phyloP scores from a whole-genome alignment of 2,329 filamentous ascomycete species.

The Leptosphaerulina australis region DNA sequence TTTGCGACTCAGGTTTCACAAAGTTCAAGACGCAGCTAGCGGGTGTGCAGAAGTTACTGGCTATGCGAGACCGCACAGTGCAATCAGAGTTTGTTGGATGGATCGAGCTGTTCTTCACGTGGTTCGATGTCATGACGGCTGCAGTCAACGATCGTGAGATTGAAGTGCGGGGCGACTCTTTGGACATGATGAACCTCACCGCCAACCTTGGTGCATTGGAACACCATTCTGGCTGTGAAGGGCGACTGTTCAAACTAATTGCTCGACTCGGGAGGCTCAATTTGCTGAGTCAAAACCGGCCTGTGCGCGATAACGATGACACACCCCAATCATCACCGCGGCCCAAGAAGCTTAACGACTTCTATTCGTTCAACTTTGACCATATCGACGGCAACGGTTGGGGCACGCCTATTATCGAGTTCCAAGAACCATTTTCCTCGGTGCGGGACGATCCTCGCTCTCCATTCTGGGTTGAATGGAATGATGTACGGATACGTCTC shows the following conservation, averaged over 20 bases:
- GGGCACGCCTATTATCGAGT: constrained; percentile 61
- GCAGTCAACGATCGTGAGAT: constrained; percentile 91
- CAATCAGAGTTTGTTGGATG: constrained; percentile 74
- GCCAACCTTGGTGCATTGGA: constrained; percentile 76
- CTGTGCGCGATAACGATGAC: constrained; percentile 49
- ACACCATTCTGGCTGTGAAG: constrained; percentile 86
- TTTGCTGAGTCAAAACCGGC: constrained; percentile 73
- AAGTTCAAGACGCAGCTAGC: constrained; percentile 94
- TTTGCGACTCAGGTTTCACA: constrained; percentile 89
- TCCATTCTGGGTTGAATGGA: constrained; percentile 87
- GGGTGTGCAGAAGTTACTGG: constrained; percentile 87
- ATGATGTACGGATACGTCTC: constrained; percentile 74
- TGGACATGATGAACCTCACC: constrained; percentile 68
- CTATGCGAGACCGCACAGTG: constrained; percentile 70
- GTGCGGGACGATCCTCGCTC: constrained; percentile 60
- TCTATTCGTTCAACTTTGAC: constrained; percentile 60
- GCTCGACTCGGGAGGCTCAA: constrained; percentile 84
- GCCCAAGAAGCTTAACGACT: constrained; percentile 51
- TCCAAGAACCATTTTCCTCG: constrained; percentile 48
- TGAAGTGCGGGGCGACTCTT: constrained; percentile 69
- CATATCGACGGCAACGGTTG: constrained; percentile 73
- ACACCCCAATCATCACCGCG: constrained; percentile 44
- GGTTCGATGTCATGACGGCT: constrained; percentile 91
- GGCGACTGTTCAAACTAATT: constrained; percentile 83
- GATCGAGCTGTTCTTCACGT: constrained; percentile 93